Conservation (phyloP, 768 basidiomycete genomes). For the Dictyophora rubrovolvata region DNA sequence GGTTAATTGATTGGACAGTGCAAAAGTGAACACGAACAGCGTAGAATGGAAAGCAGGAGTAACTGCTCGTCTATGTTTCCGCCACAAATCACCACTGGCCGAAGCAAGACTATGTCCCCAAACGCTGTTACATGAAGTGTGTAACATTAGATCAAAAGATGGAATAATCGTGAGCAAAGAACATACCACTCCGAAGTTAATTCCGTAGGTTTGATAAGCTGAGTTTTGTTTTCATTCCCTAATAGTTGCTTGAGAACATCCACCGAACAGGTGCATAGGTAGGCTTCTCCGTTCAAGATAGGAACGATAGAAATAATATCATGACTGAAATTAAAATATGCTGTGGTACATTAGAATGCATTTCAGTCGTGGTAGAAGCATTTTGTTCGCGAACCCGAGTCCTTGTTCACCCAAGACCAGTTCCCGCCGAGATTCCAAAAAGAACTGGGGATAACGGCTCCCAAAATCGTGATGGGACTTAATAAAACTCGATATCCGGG, state of each 20-base stretch:
- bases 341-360: background rate
- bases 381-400: background rate
- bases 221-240: conserved; percentile 12
- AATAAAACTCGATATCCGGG: background rate
- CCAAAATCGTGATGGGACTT: background rate
- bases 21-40: background rate
- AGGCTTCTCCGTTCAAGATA: conserved; percentile 12
- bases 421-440: background rate
- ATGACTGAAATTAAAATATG: conserved; percentile 17
- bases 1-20: background rate
- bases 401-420: background rate
- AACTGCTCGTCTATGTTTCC: conserved; percentile 49
- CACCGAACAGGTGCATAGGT: conserved; percentile 16
- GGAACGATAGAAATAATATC: conserved; percentile 21
- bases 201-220: conserved; percentile 13
- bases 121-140: background rate
- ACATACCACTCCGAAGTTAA: background rate
- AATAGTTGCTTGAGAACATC: conserved; percentile 19
- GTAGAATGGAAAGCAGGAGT: conserved; percentile 40
- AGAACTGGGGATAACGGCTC: background rate
- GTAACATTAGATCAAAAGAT: background rate
- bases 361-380: background rate
- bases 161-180: background rate
- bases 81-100: conserved; percentile 52
- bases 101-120: conserved; percentile 44